Evolutionary conservation across 202 grass and related monocot species (phyloP), one percentile per base, ranked within the genome.

Genomic region (Tripidium arundinaceum): DNA sequence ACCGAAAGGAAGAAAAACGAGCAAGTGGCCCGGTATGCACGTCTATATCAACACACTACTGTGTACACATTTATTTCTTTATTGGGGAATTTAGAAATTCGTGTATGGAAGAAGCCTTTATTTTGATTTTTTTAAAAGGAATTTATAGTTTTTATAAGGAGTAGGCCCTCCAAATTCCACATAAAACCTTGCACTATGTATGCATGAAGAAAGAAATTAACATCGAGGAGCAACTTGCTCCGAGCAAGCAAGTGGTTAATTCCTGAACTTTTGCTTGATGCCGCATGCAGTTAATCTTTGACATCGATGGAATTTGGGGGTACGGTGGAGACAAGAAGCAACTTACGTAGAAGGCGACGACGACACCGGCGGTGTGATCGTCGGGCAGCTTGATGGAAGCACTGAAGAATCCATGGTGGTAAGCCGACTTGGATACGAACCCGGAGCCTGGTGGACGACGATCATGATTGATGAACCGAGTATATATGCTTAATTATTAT

Each of bases 341-440:
- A 78, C 94, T 91, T 21, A 97, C 94, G 26, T 98, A 98, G 90
- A 98, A 98, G 73, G 94, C 94, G 68, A 94, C 94, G 45, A 98
- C 94, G 83, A 98, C 81, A 10, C 94, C 94, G 41, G 94, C 94
- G 45, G 91, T 89, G 83, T 98, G 88, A 25, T 88, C 87, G 74
- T 61, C 73, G 21, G 94, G 94, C 33, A 98, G 70, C 83, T 89
- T 92, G 77, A 97, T 94, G 37, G 91, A 88, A 13, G 94, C 87
- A 70, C 94, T 94, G 87, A 94, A 94, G 78, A 98, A 92, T 7
- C 94, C 94, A 40, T 90, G 90, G 37, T 86, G 81, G 78, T 92
- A 98, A 80, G 49, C 89, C 19, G 89, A 94, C 75, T 84, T 89
- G 8, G 94, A 98, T 39, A 98, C 84, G 75, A 98, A 98, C 43